phyloP scores from a whole-genome alignment of 2,329 filamentous ascomycete genomes.

The Xylaria sp. region DNA sequence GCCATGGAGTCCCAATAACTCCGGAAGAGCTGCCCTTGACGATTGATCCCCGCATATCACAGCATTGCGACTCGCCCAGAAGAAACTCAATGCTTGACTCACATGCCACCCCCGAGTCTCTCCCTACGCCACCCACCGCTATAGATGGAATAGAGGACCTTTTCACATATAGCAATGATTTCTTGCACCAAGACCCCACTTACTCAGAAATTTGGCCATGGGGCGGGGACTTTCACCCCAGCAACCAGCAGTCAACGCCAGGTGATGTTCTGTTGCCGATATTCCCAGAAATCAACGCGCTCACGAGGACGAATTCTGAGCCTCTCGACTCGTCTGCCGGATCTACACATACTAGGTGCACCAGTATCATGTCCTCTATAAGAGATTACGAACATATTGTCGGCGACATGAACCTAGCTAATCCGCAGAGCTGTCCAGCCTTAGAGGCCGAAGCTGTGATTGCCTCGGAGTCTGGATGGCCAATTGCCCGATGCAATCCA shows the following conservation, averaged over 20 bases:
- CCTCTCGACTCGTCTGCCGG: slow-evolving; percentile 56
- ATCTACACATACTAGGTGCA: slow-evolving; percentile 59
- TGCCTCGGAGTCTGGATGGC: slow-evolving; percentile 62
- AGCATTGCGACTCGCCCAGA: slow-evolving; percentile 43
- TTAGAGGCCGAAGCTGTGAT: slow-evolving; percentile 61
- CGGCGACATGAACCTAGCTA: slow-evolving; percentile 47
- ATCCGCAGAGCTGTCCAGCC: slow-evolving; percentile 49
- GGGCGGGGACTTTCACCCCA: not conserved
- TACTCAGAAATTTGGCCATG: slow-evolving; percentile 46
- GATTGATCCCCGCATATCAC: slow-evolving; percentile 51
- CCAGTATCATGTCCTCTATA: slow-evolving; percentile 58
- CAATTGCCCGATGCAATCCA: slow-evolving; percentile 62
- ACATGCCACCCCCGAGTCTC: slow-evolving; percentile 51
- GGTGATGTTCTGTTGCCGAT: slow-evolving; percentile 45
- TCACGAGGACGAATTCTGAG: slow-evolving; percentile 57
- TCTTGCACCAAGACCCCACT: not conserved
- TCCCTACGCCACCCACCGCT: slow-evolving; percentile 53
- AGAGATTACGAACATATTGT: slow-evolving; percentile 52
- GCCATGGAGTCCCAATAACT: slow-evolving; percentile 48
- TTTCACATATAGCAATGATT: not conserved
- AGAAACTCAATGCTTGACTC: slow-evolving; percentile 50
- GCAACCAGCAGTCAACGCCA: not conserved
- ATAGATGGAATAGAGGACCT: slow-evolving; percentile 42
- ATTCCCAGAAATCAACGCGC: slow-evolving; percentile 56
- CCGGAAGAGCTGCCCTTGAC: slow-evolving; percentile 43